Conservation (phyloP, 257 asterid genomes). For the Penstemon barbatus region DNA sequence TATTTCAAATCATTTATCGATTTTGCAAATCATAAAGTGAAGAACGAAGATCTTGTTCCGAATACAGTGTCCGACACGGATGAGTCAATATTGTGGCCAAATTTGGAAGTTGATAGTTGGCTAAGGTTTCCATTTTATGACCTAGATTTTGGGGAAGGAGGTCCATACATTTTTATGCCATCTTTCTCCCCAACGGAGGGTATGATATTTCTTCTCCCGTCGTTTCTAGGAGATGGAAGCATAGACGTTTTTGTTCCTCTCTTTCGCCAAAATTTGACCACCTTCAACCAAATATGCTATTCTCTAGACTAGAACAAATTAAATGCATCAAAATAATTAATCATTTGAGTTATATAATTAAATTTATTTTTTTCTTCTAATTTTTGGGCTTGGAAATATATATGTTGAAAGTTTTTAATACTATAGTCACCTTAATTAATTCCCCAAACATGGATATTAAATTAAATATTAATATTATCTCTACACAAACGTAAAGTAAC, state of each 20-base stretch:
- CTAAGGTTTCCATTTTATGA: constrained; percentile 80
- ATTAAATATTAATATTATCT: too few species aligned
- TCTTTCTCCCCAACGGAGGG: constrained; percentile 75
- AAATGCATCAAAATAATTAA: not conserved
- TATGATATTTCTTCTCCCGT: constrained; percentile 64
- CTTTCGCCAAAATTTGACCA: constrained; percentile 48
- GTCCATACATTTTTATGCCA: constrained; percentile 76
- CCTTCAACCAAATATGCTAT: constrained; percentile 63
- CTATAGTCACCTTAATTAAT: too few species aligned
- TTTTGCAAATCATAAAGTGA: constrained; percentile 52
- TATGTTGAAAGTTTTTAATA: too few species aligned
- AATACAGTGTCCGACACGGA: constrained; percentile 53
- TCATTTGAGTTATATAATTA: not conserved
- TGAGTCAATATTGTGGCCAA: constrained; percentile 64
- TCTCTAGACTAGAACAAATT: constrained; percentile 41
- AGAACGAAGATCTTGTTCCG: constrained; percentile 55
- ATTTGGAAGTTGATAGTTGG: constrained; percentile 85
- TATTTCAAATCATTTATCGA: constrained; percentile 82
- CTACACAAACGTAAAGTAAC: too few species aligned
- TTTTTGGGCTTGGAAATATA: not conserved
- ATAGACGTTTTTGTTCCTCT: constrained; percentile 69
- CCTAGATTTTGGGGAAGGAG: constrained; percentile 75
- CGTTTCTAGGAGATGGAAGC: constrained; percentile 69
- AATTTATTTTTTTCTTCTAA: not conserved
- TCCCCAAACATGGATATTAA: too few species aligned